These are phyloP conservation scores for Backusella circina DNA, from an alignment of 192 early-diverging fungal species.

Conservation along the genomic window DNA sequence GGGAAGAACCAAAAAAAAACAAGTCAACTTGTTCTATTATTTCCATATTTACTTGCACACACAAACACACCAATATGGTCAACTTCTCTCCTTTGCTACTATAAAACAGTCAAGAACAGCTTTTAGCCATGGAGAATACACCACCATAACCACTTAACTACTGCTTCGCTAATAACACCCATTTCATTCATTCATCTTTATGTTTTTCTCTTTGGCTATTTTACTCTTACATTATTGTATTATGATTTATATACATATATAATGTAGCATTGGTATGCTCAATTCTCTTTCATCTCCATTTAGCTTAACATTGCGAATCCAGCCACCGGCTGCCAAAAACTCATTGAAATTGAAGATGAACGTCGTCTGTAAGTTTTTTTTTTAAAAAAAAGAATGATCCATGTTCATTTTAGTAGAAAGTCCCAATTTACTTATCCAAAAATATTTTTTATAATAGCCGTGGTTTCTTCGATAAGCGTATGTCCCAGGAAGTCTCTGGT, in stretches of 20 bases:
- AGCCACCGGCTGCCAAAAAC: constrained; percentile 97
- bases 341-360: constrained; percentile 97
- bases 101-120: background rate
- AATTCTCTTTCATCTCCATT: background rate
- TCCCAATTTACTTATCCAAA: background rate
- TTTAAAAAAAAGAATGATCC: background rate
- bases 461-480: constrained; percentile 98
- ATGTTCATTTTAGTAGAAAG: background rate
- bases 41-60: background rate
- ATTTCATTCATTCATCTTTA: background rate
- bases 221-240: constrained; percentile 21
- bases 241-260: no score
- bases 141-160: background rate
- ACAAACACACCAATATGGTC: background rate
- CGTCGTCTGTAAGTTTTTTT: constrained; percentile 68
- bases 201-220: background rate
- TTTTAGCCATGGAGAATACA: background rate
- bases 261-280: background rate
- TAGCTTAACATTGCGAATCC: constrained; percentile 99
- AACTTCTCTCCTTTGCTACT: background rate
- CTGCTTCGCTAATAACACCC: background rate
- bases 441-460: constrained; percentile 53
- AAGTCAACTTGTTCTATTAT: background rate
- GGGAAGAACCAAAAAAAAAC: background rate
- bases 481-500: constrained; percentile 92